These are phyloP conservation scores for Fraxinus platypoda DNA, from an alignment of 305 asterid genomes.

Conservation along the genomic window DNA sequence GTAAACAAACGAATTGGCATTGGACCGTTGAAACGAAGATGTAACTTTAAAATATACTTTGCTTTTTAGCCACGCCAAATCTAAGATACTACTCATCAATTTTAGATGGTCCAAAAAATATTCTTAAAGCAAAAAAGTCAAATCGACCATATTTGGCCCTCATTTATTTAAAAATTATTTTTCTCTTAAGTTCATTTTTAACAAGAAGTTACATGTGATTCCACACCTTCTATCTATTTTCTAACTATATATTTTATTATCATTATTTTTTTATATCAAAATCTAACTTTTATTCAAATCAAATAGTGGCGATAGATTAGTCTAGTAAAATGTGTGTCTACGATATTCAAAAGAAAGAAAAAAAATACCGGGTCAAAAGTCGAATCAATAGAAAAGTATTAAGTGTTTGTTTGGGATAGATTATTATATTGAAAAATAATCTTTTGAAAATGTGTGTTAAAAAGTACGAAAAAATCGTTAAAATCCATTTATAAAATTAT, in stretches of 20 bases:
- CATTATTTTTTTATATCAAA: neutral
- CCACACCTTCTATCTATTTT: too few species aligned
- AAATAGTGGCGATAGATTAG: neutral
- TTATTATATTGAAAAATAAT: too few species aligned
- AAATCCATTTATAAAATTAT: neutral
- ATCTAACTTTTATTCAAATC: too few species aligned
- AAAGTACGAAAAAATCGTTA: neutral
- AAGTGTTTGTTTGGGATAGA: neutral
- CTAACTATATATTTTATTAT: neutral
- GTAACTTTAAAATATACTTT: neutral
- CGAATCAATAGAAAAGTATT: neutral
- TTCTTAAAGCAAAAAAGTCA: neutral
- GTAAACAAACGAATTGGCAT: conserved; percentile 21
- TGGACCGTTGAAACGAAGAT: neutral
- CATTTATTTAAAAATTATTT: too few species aligned
- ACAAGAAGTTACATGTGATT: neutral
- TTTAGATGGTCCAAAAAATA: neutral
- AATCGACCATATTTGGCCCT: neutral
- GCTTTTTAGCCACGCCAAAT: neutral
- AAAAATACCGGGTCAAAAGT: neutral
- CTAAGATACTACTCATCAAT: neutral
- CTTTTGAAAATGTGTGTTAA: neutral
- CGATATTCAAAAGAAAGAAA: neutral
- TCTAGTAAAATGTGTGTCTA: neutral
- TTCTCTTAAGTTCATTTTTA: too few species aligned